These are phyloP conservation scores for Micractinium conductrix DNA, from an alignment of 139 green algal genomes.

Conservation along the genomic window DNA sequence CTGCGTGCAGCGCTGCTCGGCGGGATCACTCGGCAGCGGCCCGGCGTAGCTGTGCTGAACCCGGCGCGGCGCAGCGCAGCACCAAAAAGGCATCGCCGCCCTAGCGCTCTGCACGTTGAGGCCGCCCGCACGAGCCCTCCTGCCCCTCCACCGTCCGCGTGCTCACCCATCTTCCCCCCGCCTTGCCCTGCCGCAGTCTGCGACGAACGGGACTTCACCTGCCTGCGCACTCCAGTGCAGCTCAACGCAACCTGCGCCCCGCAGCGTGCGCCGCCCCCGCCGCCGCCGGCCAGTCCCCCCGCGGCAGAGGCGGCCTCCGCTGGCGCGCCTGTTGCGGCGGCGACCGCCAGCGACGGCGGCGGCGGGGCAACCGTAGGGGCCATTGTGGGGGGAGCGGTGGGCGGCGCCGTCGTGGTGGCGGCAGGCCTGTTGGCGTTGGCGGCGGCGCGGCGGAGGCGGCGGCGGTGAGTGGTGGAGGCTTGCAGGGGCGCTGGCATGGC, in stretches of 20 bases:
- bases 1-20: no score
- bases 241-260: conserved; percentile 10
- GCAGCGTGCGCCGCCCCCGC: not conserved
- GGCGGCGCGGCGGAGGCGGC: not conserved
- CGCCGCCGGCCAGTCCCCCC: not conserved
- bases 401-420: not conserved
- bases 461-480: not conserved
- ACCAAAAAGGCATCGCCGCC: no score
- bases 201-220: conserved; percentile 26
- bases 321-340: not conserved
- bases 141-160: no score
- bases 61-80: no score
- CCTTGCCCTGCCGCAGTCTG: conserved; percentile 23
- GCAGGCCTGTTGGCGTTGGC: not conserved
- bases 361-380: not conserved
- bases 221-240: not conserved
- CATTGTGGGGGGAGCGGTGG: conserved; percentile 3
- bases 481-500: no score
- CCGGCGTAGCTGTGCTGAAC: no score
- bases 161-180: not conserved
- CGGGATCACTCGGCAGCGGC: no score
- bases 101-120: no score
- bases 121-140: no score
- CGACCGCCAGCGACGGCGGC: not conserved
- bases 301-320: not conserved